A percentile compares a stretch with the other conserved stretches of the same genome.
Conservation (phyloP, 148 eudicot species). For the Silene latifolia region DNA sequence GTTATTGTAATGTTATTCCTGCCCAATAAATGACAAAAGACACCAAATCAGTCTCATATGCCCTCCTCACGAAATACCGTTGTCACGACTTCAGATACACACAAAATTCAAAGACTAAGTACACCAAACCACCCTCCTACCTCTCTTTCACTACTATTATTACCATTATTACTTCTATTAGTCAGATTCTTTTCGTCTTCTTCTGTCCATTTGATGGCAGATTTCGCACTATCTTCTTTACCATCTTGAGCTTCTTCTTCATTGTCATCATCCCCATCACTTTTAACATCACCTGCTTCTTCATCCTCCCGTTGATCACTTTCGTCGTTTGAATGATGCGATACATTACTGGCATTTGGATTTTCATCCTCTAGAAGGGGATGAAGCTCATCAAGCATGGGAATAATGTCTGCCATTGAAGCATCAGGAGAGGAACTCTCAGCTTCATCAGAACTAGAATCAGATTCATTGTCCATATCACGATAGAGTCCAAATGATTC, state of each 20-base stretch:
- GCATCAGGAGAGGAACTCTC: constrained; percentile 90
- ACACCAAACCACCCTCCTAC: no score
- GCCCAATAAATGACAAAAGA: no score
- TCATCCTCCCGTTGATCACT: constrained; percentile 43
- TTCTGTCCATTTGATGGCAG: constrained; percentile 71
- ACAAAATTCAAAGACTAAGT: no score
- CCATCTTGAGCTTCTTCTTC: constrained; percentile 40
- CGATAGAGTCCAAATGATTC: constrained; percentile 42
- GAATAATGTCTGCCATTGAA: constrained; percentile 74
- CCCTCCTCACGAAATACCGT: no score
- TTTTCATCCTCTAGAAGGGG: constrained; percentile 56
- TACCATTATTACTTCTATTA: no score
- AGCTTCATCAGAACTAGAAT: constrained; percentile 59
- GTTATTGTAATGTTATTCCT: no score
- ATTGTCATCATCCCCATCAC: constrained; percentile 44
- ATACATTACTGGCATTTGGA: constrained; percentile 30
- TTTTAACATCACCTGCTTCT: constrained; percentile 35
- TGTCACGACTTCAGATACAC: no score
- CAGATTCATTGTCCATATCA: constrained; percentile 37
- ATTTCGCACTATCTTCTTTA: constrained; percentile 38
- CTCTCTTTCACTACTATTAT: no score
- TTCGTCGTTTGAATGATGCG: constrained; percentile 51
- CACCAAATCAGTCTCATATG: no score
- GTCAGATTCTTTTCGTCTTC: constrained; percentile 82
- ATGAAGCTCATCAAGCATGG: constrained; percentile 81